These are phyloP conservation scores for Schwanniomyces pseudopolymorphus DNA, from an alignment of 805 yeast genomes.

Conservation along the genomic window DNA sequence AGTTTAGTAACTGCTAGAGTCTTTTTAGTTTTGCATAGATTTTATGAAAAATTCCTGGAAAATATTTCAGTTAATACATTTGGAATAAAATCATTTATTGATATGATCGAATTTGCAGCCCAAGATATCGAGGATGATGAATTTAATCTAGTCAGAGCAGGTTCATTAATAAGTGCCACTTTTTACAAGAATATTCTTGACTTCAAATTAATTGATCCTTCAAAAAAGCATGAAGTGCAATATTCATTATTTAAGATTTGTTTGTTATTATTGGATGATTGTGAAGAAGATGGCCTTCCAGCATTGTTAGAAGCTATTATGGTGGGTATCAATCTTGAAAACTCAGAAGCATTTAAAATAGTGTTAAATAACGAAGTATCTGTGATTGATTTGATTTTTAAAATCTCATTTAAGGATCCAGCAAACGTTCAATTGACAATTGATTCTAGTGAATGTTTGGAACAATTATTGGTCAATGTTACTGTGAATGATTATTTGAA, in stretches of 20 bases:
- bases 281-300: constrained; percentile 80
- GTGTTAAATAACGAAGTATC: constrained; percentile 16
- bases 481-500: constrained; percentile 43
- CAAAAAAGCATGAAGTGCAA: constrained; percentile 22
- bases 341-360: constrained; percentile 20
- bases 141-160: constrained; percentile 20
- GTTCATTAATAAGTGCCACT: constrained; percentile 53
- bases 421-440: constrained; percentile 68
- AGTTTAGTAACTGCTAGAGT: constrained; percentile 47
- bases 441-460: constrained; percentile 69
- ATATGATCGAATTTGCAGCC: constrained; percentile 25
- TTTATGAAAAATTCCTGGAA: constrained; percentile 51
- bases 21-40: constrained; percentile 54
- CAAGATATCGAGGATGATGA: constrained; percentile 10
- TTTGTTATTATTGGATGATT: constrained; percentile 49
- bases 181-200: constrained; percentile 40
- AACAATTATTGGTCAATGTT: constrained; percentile 52
- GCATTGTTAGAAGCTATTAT: constrained; percentile 70
- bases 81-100: constrained; percentile 27
- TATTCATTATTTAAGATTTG: constrained; percentile 39
- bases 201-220: constrained; percentile 9
- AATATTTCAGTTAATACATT: constrained; percentile 27
- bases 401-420: constrained; percentile 69
- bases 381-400: constrained; percentile 58
- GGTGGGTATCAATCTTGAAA: constrained; percentile 46